Base-by-base conservation (phyloP, 495 filamentous ascomycete genomes). In the Ascodesmis nigricans region DNA sequence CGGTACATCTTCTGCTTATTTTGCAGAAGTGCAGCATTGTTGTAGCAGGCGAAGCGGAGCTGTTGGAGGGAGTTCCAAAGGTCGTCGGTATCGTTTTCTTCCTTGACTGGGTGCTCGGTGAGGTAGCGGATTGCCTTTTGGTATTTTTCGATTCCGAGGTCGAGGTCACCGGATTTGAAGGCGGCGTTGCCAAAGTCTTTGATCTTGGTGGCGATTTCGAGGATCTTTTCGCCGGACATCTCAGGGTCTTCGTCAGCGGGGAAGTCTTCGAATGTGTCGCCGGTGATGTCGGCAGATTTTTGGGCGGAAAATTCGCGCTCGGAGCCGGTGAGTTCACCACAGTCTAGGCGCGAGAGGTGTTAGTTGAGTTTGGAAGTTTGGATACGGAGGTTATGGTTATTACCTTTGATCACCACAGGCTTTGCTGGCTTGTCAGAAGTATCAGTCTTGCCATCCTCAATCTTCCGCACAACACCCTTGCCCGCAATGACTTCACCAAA, bases 111-210 rank as follows among this genome's bases (percentile, higher is more conserved):
- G 51, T 87, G 78, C 58, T 93, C 82, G 53, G 82, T 79, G 39
- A 93, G 57, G 50, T 95, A 99, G 42, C 87, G 75, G 35, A 99
- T 56, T n/a, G 69, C 83, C 60, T 99, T 99, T 57, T 91, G 77
- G 60, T 99, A 99, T 61, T 99, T 99, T 26, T 77, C 77, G 16
- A 95, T 61, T 7, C 73, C 84, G 15, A 77, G 59, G 22, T 58
- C 50, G 21, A 75, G 50, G 45, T 92, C 64, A 16, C 67, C 66
- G 11, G 52, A 56, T 64, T 92, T 92, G 67, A 92, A 95, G 0
- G 82, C 83, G 43, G 66, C 67, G 60, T 91, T 93, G 33, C 84
- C 84, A 45, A 75, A 84, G 13, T 75, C 78, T 60, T 97, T 97
- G 45, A 91, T 67, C 43, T 78, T 76, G n/a, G 64, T 58, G 2